Conservation (phyloP, 2,329 filamentous ascomycete genomes). For the Mollisiaceae sp. region DNA sequence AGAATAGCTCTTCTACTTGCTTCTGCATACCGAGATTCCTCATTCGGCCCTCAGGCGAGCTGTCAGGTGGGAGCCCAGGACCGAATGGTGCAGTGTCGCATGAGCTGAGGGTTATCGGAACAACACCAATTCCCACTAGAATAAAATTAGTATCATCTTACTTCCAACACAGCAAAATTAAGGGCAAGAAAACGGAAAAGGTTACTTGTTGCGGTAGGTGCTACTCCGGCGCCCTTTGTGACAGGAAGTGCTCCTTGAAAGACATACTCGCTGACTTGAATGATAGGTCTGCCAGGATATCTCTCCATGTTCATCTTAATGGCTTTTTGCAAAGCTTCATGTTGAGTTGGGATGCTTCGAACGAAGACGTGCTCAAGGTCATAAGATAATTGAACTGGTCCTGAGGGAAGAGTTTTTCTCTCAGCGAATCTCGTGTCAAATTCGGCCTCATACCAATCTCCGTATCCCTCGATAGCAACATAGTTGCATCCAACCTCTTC, state of each 20-base stretch:
- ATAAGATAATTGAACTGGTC: slow-evolving; percentile 41
- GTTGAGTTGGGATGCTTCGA: slow-evolving; percentile 42
- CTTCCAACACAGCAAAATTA: no score
- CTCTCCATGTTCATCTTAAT: slow-evolving; percentile 44
- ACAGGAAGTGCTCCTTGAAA: slow-evolving; percentile 48
- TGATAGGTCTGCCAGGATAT: slow-evolving; percentile 46
- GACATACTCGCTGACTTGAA: slow-evolving; percentile 51
- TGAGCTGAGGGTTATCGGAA: slow-evolving; percentile 46
- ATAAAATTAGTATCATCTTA: no score
- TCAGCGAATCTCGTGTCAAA: slow-evolving; percentile 33
- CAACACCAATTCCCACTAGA: slow-evolving; percentile 46
- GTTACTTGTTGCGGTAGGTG: slow-evolving; percentile 40
- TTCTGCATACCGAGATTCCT: slow-evolving; percentile 42
- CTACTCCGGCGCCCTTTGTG: slow-evolving; percentile 46
- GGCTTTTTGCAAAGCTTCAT: slow-evolving; percentile 43
- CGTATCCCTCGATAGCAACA: slow-evolving; percentile 38
- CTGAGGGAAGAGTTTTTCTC: slow-evolving; percentile 28
- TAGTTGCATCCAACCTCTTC: slow-evolving; percentile 47
- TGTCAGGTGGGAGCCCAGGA: slow-evolving; percentile 47
- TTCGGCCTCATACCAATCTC: slow-evolving; percentile 38
- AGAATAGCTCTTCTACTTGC: slow-evolving; percentile 31
- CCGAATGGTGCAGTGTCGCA: slow-evolving; percentile 48
- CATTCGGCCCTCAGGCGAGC: slow-evolving; percentile 44
- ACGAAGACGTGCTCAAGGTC: slow-evolving; percentile 46
- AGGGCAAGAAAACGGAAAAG: no score